Conservation (phyloP, 306 rosid species). For the Dicorynia guianensis region DNA sequence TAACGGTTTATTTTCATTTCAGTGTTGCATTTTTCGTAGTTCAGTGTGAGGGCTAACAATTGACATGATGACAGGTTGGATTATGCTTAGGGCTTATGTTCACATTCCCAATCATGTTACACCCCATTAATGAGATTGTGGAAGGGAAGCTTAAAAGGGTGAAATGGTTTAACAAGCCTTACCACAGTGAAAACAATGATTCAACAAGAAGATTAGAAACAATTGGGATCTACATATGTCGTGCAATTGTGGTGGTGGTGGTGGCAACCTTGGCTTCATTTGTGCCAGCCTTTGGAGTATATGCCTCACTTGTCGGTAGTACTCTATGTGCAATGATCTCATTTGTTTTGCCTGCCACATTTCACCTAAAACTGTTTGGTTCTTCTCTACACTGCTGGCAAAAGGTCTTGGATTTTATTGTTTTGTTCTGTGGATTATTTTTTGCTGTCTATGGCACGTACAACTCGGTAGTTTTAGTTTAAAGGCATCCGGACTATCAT, state of each 20-base stretch:
- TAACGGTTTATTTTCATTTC: conserved; percentile 6
- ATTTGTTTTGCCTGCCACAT: conserved; percentile 83
- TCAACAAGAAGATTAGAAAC: conserved; percentile 44
- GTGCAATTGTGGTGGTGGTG: conserved; percentile 69
- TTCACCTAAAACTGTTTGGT: conserved; percentile 72
- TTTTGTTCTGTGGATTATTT: conserved; percentile 69
- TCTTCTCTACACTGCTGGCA: conserved; percentile 69
- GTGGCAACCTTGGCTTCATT: conserved; percentile 67
- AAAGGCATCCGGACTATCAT: conserved; percentile 37
- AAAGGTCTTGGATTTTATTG: conserved; percentile 59
- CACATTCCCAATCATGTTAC: conserved; percentile 90
- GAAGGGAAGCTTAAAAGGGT: conserved; percentile 56
- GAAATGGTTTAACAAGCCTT: conserved; percentile 8
- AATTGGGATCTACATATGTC: conserved; percentile 51
- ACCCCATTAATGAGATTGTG: conserved; percentile 83
- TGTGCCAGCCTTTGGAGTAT: conserved; percentile 76
- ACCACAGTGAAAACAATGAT: conserved; percentile 16
- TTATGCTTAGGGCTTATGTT: conserved; percentile 80
- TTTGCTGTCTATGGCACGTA: conserved; percentile 88
- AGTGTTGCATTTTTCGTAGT: conserved; percentile 1
- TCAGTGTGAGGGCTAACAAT: conserved; percentile 35
- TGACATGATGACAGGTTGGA: conserved; percentile 66
- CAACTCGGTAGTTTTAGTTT: conserved; percentile 65
- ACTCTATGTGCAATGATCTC: conserved; percentile 84
- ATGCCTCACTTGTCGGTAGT: conserved; percentile 88